These are phyloP conservation scores for Aspergillus viridinutans DNA, from an alignment of 2,329 filamentous ascomycete species.

Conservation along the genomic window DNA sequence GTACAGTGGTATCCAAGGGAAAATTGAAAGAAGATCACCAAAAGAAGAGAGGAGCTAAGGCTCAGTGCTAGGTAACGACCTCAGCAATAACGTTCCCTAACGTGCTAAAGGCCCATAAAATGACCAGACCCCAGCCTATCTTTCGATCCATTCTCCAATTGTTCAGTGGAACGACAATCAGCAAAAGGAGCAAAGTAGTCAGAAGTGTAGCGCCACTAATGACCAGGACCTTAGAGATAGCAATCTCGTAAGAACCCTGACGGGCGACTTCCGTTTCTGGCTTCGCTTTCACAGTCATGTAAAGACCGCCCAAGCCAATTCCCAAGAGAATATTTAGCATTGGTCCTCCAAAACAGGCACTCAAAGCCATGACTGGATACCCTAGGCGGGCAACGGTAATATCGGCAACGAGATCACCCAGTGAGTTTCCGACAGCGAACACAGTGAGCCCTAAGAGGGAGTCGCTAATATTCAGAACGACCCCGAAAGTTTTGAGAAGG, in stretches of 20 bases:
- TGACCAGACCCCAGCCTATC: conserved; percentile 77
- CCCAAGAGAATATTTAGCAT: conserved; percentile 97
- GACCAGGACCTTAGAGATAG: conserved; percentile 78
- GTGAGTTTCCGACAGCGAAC: conserved; percentile 92
- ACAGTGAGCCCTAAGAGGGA: conserved; percentile 92
- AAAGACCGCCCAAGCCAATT: conserved; percentile 84
- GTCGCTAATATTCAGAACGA: conserved; percentile 89
- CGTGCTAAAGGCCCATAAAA: conserved; percentile 76
- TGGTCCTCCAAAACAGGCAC: conserved; percentile 94
- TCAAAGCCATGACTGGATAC: conserved; percentile 92
- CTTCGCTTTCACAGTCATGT: conserved; percentile 67
- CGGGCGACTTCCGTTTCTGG: conserved; percentile 9
- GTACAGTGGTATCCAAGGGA: not conserved
- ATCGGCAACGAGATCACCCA: conserved; percentile 90
- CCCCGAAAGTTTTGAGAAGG: conserved; percentile 85
- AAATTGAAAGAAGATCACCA: not conserved
- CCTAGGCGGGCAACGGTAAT: conserved; percentile 90
- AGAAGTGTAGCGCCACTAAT: conserved; percentile 82
- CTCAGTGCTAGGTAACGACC: conserved; percentile 36
- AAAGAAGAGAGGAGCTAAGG: not conserved
- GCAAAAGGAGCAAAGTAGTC: conserved; percentile 69
- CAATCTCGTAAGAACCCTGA: conserved; percentile 67
- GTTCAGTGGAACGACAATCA: conserved; percentile 79
- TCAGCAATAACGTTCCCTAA: conserved; percentile 78
- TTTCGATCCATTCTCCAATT: conserved; percentile 77